phyloP scores from a whole-genome alignment of 2,329 filamentous ascomycete species.

The Pestalotiopsis sp. region DNA sequence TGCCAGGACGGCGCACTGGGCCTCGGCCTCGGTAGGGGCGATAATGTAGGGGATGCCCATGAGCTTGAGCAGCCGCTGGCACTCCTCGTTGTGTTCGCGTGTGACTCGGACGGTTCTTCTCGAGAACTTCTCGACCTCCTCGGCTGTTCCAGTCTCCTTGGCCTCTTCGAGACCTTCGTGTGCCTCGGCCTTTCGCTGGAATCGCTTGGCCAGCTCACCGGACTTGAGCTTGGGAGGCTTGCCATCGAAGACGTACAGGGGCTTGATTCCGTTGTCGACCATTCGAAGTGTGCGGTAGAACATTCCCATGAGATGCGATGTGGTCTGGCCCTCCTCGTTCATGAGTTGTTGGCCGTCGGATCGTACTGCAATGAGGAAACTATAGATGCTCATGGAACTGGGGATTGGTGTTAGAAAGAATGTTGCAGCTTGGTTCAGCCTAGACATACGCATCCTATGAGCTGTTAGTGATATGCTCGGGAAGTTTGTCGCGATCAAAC shows the following conservation, averaged over 20 bases:
- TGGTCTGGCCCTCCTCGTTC: conserved; percentile 94
- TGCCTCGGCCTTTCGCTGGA: conserved; percentile 92
- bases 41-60: conserved; percentile 97
- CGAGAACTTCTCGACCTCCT: conserved; percentile 98
- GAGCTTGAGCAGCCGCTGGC: conserved; percentile 84
- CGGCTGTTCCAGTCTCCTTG: conserved; percentile 92
- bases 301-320: conserved; percentile 98
- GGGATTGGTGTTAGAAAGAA: conserved; percentile 14
- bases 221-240: conserved; percentile 97
- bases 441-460: conserved; percentile 59
- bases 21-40: conserved; percentile 95
- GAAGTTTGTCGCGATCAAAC: conserved; percentile 35
- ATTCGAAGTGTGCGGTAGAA: conserved; percentile 99
- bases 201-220: conserved; percentile 93
- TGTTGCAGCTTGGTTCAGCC: background rate
- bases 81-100: conserved; percentile 95
- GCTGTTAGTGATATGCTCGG: conserved; percentile 19
- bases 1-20: conserved; percentile 90
- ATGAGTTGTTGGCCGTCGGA: conserved; percentile 96
- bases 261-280: conserved; percentile 98
- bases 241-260: conserved; percentile 96
- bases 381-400: conserved; percentile 98
- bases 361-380: conserved; percentile 95
- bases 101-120: conserved; percentile 91
- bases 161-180: conserved; percentile 90